A percentile compares a stretch with the other conserved stretches of the same genome.
Conservation (phyloP, 768 basidiomycete genomes). For the Kwoniella pini region DNA sequence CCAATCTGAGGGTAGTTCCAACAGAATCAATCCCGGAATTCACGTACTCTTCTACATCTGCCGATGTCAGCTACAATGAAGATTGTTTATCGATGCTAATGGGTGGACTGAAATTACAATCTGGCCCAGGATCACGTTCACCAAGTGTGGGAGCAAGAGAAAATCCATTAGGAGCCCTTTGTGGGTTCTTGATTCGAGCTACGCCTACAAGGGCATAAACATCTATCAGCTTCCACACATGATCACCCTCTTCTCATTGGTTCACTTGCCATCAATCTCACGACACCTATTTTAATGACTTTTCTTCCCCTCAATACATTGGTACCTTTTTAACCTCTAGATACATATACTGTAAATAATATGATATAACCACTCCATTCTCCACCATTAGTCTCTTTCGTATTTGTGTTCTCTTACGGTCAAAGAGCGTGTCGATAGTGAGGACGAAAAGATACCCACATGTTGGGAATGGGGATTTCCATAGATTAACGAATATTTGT, state of each 20-base stretch:
- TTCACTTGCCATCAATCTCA: no score
- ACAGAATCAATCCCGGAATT: not conserved
- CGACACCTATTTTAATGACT: no score
- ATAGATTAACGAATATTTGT: no score
- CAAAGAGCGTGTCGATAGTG: no score
- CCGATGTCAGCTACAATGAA: constrained; percentile 4
- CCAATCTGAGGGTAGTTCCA: constrained; percentile 33
- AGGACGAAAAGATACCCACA: no score
- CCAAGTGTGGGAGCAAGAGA: constrained; percentile 22
- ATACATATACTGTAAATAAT: no score
- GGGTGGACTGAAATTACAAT: constrained; percentile 36
- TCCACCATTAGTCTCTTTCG: no score
- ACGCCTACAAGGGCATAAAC: constrained; percentile 15
- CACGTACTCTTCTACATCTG: constrained; percentile 1
- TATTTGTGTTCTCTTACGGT: no score
- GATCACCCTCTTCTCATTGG: not conserved
- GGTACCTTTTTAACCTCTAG: no score
- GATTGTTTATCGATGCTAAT: constrained; percentile 21
- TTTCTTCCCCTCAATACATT: no score
- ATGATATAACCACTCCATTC: no score
- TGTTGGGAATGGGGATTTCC: no score
- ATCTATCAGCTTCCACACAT: not conserved
- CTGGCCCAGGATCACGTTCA: constrained; percentile 21
- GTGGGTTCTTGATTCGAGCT: constrained; percentile 20
- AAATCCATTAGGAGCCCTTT: constrained; percentile 37